Evolutionary conservation across 2,329 filamentous ascomycete species (phyloP), one percentile per base, ranked within the genome.

Genomic region (Aspergillus udagawae): DNA sequence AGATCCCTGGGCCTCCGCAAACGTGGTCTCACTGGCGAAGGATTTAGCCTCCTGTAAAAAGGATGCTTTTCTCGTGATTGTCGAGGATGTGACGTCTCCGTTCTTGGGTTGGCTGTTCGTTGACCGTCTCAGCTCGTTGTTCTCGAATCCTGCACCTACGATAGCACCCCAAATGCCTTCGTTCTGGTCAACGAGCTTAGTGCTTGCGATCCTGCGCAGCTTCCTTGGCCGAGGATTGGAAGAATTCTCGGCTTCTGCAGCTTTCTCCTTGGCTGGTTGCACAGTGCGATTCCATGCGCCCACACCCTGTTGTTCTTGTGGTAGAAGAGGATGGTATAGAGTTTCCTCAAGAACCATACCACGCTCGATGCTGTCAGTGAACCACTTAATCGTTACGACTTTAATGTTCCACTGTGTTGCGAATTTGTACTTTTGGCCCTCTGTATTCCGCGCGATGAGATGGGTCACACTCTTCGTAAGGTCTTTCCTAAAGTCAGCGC

Each of bases 131-230:
- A 58, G 58, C 32, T 69, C 67, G 21, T 60, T 60, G n/a, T 62
- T 64, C 27, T 66, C 65, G 49, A 70, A 69, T 2, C 71, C 73
- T 17, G 65, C 67, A 55, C 86, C 86, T 25, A 94, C 83, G 58
- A 99, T 95, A 66, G 95, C 91, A 4, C 88, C 88, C 93, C 93
- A 97, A n/a, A 97, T 82, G 28, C 85, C 86, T 65, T 92, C 86
- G 63, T 87, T 88, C 67, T 97, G 92, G 51, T 82, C 89, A 57
- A 83, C 87, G 32, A 97, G 78, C 71, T 91, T 93, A 69, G 88
- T 86, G 73, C 92, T 97, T 23, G 92, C 90, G 5, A 90, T 92
- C 67, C 92, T 89, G 63, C 94, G 86, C 63, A 99, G 76, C 76
- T 97, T 97, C 63, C 92, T 84, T 60, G 85, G 85, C 4, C 88